phyloP scores from a whole-genome alignment of 116 monocot species.

The Phalaenopsis hybrid region DNA sequence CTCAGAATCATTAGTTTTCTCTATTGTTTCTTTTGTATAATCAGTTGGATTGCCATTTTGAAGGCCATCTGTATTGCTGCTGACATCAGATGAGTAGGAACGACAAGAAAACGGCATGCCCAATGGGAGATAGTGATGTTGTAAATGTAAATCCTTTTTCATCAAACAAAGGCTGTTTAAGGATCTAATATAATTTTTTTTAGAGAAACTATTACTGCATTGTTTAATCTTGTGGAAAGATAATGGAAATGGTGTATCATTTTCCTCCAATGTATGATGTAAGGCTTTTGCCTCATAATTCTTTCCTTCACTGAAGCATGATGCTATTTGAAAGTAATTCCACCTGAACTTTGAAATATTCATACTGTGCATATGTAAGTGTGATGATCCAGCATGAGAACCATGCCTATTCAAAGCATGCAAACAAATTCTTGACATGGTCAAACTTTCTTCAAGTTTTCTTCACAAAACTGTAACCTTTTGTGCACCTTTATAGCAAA shows the following conservation, averaged over 20 bases:
- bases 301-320: neutral
- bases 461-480: neutral
- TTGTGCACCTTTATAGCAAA: neutral
- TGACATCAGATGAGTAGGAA: conserved; percentile 53
- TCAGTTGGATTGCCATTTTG: conserved; percentile 16
- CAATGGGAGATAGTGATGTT: conserved; percentile 11
- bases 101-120: conserved; percentile 16
- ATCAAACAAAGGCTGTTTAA: conserved; percentile 6
- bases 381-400: conserved; percentile 13
- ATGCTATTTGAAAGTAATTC: conserved; percentile 7
- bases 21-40: conserved; percentile 16
- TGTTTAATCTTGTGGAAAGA: conserved; percentile 9
- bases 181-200: conserved; percentile 1
- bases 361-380: conserved; percentile 10
- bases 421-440: conserved; percentile 18
- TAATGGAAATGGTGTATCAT: conserved; percentile 4
- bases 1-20: conserved; percentile 22
- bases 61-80: conserved; percentile 24
- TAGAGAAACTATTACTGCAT: conserved; percentile 8
- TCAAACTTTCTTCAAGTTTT: neutral
- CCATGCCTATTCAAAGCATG: neutral
- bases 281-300: conserved; percentile 7
- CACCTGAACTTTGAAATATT: conserved; percentile 9
- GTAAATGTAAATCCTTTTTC: conserved; percentile 15
- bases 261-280: neutral